Conservation (phyloP, 192 early-diverging fungal genomes). For the Podila epicladia region DNA sequence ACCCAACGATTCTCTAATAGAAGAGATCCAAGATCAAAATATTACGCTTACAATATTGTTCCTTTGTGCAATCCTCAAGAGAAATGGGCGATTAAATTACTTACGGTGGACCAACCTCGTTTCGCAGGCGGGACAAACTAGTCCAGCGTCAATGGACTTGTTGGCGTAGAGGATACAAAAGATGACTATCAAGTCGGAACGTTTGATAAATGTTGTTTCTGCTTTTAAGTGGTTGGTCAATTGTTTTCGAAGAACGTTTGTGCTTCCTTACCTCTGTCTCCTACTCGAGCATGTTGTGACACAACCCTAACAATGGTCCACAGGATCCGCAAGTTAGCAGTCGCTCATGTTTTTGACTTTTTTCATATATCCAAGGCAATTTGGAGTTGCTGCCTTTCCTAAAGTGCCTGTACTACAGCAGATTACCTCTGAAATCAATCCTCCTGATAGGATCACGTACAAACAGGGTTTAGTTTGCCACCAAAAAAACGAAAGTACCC, state of each 20-base stretch:
- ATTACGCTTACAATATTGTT: not conserved
- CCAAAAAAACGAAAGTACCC: not conserved
- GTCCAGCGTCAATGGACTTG: constrained; percentile 54
- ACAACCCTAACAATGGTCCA: constrained; percentile 50
- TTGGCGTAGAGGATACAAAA: constrained; percentile 73
- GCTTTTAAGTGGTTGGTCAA: too few relatives aligned
- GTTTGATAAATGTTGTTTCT: too few relatives aligned
- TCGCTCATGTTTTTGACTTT: not conserved
- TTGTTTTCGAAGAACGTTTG: too few relatives aligned
- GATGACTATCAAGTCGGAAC: constrained; percentile 56
- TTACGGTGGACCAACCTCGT: constrained; percentile 63
- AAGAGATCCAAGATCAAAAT: not conserved
- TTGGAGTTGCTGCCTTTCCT: constrained; percentile 13
- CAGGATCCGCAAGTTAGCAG: not conserved
- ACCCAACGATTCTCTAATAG: constrained; percentile 63
- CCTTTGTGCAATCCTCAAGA: too few relatives aligned
- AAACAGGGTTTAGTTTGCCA: not conserved
- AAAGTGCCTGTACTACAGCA: constrained; percentile 16
- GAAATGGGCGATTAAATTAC: not conserved
- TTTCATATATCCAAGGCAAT: not conserved
- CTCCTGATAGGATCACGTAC: not conserved
- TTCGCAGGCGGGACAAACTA: constrained; percentile 73
- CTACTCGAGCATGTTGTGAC: constrained; percentile 77
- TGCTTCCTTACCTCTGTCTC: too few relatives aligned
- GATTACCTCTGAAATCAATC: constrained; percentile 15